Conservation (phyloP, 2,329 filamentous ascomycete genomes). For the Ophiosphaerella korrae region DNA sequence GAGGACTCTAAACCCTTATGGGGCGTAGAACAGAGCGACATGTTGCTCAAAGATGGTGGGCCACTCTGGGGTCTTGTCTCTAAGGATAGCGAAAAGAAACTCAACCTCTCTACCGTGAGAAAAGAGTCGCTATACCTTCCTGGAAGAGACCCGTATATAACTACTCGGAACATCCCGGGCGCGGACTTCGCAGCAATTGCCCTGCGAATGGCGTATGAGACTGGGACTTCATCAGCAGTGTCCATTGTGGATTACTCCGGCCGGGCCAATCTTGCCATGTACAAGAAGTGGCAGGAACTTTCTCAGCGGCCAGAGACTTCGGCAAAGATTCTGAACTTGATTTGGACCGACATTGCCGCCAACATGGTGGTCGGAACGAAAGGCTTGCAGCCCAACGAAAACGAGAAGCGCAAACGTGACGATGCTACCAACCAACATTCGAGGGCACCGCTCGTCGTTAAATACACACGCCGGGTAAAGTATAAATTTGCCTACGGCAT, state of each 20-base stretch:
- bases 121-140: constrained; percentile 40
- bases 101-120: constrained; percentile 43
- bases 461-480: constrained; percentile 22
- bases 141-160: constrained; percentile 7
- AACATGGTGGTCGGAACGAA: constrained; percentile 52
- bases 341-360: constrained; percentile 54
- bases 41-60: constrained; percentile 21
- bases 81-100: constrained; percentile 29
- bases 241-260: constrained; percentile 44
- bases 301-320: constrained; percentile 30
- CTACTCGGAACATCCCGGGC: constrained; percentile 42
- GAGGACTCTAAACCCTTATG: constrained; percentile 42
- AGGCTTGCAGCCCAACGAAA: constrained; percentile 1
- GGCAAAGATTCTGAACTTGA: constrained; percentile 49
- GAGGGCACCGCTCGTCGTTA: background rate
- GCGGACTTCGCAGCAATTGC: constrained; percentile 38
- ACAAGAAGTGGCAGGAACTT: constrained; percentile 48
- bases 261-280: constrained; percentile 48
- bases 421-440: no score
- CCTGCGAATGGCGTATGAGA: constrained; percentile 12
- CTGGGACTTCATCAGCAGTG: constrained; percentile 10
- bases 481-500: constrained; percentile 44
- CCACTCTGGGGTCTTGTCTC: constrained; percentile 52
- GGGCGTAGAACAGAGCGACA: constrained; percentile 45
- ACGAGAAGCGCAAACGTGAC: background rate